Evolutionary conservation across 805 yeast species (phyloP).

Genomic region (Saccharomyces eubayanus): DNA sequence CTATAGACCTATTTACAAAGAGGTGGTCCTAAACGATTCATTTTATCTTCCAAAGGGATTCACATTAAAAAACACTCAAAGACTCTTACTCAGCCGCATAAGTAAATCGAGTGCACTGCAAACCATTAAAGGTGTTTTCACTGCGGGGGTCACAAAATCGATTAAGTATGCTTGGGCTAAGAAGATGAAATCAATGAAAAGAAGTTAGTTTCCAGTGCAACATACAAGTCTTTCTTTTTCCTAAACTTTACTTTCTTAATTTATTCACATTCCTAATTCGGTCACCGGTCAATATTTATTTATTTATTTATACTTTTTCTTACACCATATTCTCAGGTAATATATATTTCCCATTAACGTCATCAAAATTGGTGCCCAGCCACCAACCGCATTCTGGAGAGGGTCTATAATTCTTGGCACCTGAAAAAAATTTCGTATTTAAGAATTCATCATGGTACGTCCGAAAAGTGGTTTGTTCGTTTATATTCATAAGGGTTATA

Average conservation of each 20-base stretch:
- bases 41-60: slow-evolving; percentile 34
- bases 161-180: slow-evolving; percentile 72
- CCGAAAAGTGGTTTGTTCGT: neutral
- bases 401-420: neutral
- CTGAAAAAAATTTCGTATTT: neutral
- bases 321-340: neutral
- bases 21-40: slow-evolving; percentile 29
- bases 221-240: neutral
- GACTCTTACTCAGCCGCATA: slow-evolving; percentile 46
- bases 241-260: neutral
- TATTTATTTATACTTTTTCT: neutral
- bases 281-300: neutral
- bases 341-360: neutral
- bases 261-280: neutral
- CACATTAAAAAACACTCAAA: slow-evolving; percentile 31
- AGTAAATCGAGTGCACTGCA: slow-evolving; percentile 65
- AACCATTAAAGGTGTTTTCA: slow-evolving; percentile 71
- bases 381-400: neutral
- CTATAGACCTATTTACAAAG: slow-evolving; percentile 53
- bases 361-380: neutral
- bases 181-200: slow-evolving; percentile 33
- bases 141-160: slow-evolving; percentile 75
- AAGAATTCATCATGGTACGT: neutral
- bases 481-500: neutral
- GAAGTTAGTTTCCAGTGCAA: neutral